phyloP scores from a whole-genome alignment of 257 asterid genomes.

The Salvia hispanica region DNA sequence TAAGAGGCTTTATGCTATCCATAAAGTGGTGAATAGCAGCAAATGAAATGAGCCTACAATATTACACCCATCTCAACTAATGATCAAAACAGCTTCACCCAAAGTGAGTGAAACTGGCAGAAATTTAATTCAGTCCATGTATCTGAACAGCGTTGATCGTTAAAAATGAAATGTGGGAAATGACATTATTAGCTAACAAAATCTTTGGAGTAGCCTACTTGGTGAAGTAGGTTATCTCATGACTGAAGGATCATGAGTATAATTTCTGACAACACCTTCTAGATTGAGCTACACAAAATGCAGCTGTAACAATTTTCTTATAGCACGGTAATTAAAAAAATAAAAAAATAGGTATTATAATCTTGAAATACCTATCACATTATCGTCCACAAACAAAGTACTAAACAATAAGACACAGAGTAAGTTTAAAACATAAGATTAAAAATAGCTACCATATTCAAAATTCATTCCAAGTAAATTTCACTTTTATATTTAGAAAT shows the following conservation, averaged over 20 bases:
- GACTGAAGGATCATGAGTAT: neutral
- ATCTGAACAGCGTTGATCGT: neutral
- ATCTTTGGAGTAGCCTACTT: neutral
- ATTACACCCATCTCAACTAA: neutral
- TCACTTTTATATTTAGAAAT: neutral
- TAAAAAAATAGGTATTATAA: neutral
- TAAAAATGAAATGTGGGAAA: neutral
- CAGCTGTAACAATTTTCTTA: neutral
- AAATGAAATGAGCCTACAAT: neutral
- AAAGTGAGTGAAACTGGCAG: neutral
- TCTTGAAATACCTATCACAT: constrained; percentile 7
- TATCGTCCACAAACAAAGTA: neutral
- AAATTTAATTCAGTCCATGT: constrained; percentile 11
- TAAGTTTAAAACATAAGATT: neutral
- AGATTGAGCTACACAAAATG: neutral
- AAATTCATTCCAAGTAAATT: neutral
- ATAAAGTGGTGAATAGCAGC: neutral
- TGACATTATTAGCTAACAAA: neutral
- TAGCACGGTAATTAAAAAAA: neutral
- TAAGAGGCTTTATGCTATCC: neutral
- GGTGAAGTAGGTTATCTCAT: neutral
- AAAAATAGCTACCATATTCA: neutral
- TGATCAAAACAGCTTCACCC: neutral
- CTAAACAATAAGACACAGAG: neutral
- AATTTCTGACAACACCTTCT: neutral